Evolutionary conservation across 805 yeast species (phyloP).

Genomic region (Metschnikowia matae): DNA sequence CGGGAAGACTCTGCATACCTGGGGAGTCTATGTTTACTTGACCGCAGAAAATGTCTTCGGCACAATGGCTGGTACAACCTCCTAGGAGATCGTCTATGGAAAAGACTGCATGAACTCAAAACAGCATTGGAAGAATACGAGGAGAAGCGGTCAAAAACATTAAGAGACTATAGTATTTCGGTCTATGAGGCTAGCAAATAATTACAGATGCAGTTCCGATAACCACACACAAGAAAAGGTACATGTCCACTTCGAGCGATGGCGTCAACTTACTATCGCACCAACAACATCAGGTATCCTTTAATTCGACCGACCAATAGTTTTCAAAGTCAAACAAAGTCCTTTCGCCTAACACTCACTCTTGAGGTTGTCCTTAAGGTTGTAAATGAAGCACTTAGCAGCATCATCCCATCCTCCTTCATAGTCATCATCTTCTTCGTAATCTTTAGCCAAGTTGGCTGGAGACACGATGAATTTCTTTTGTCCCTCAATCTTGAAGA

Average conservation of each 20-base stretch:
- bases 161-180: conserved; percentile 36
- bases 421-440: conserved; percentile 10
- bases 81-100: conserved; percentile 30
- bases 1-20: conserved; percentile 6
- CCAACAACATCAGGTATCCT: neutral
- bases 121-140: conserved; percentile 26
- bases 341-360: neutral
- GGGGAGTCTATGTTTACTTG: conserved; percentile 43
- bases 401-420: conserved; percentile 18
- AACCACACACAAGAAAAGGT: neutral
- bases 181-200: conserved; percentile 19
- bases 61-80: conserved; percentile 51
- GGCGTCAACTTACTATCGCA: neutral
- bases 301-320: neutral
- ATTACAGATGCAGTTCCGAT: neutral
- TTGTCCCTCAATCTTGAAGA: conserved; percentile 40
- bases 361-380: conserved; percentile 2
- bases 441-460: conserved; percentile 11
- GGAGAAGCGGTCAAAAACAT: conserved; percentile 24
- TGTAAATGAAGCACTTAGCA: conserved; percentile 10
- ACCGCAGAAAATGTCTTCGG: conserved; percentile 51
- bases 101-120: conserved; percentile 31
- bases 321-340: neutral
- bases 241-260: neutral
- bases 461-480: conserved; percentile 18